Percentiles rank a stretch among this genome's conserved stretches.
Conservation (phyloP, 208 protist species). For the Acanthamoeba castellanii region DNA sequence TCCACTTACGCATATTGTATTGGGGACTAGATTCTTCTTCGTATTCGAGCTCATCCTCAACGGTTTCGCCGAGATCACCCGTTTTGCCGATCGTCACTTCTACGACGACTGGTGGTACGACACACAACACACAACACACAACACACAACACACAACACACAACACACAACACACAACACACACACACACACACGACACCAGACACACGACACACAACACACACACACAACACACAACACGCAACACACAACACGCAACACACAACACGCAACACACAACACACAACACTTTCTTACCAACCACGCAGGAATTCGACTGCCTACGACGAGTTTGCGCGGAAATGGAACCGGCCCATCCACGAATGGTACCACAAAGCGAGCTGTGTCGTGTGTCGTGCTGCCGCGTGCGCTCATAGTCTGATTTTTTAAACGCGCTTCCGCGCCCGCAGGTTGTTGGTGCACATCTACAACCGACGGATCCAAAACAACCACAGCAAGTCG, state of each 20-base stretch:
- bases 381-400: not conserved
- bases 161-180: not conserved
- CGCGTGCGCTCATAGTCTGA: not conserved
- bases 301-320: constrained; percentile 72
- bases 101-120: constrained; percentile 87
- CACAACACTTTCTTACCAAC: not conserved
- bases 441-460: constrained; percentile 35
- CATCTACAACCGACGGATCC: constrained; percentile 60
- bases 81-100: constrained; percentile 85
- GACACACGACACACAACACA: not conserved
- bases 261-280: no score
- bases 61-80: constrained; percentile 85
- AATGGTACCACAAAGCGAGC: constrained; percentile 52
- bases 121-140: not conserved
- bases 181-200: no score
- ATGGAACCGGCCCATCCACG: constrained; percentile 87
- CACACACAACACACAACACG: not conserved
- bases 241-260: no score
- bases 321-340: constrained; percentile 75
- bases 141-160: not conserved
- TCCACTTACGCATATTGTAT: not conserved
- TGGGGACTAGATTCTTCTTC: constrained; percentile 80
- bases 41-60: constrained; percentile 87
- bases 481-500: constrained; percentile 30
- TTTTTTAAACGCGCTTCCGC: not conserved